Base-by-base conservation (phyloP, 139 green algal genomes). In the Edaphochlamys debaryana region DNA sequence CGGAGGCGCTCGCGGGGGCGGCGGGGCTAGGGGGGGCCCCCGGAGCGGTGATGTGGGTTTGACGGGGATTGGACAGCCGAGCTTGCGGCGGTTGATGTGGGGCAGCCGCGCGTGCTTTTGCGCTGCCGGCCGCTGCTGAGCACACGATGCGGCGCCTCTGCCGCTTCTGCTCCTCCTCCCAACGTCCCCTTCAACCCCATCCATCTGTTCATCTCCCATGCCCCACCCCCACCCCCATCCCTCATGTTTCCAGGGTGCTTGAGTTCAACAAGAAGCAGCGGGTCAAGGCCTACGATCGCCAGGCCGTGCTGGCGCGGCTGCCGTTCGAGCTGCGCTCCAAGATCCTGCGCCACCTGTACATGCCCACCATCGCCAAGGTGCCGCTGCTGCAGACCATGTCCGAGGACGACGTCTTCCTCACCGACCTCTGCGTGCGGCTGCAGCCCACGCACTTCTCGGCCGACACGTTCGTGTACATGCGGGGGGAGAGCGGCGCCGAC, bases 311-410 rank as follows among this genome's bases (percentile, higher is more conserved):
- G 54, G 63, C 67, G 22, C 81, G 73, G 27, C 73, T 92, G 38
- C 89, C 89, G 1, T 92, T 92, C 69, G 89, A 91, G 58, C 67
- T 92, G 67, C 84, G 86, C 25, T 37, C 69, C 60, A 88, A 86
- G 60, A 89, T 92, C 52, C 71, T 92, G 80, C 80, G 85, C 50
- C 86, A 91, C 81, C 50, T 92, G 71, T 92, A 92, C 80, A 60
- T 82, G 27, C 63, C 77, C 15, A 79, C 69, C 17, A 87, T 92
- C 27, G 54, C 45, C 40, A 69, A 79, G 25, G 75, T 87, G 74
- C 56, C 62, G 75, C 60, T 71, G 60, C 75, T 81, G 75, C 75
- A 85, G n/a, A 25, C 73, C 32, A 80, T 89, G 63, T 67, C 56
- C 23, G 76, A 62, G 13, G 76, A 91, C n/a, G 86, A 91, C 67